A percentile compares a stretch with the other conserved stretches of the same genome.
phyloP scores from a whole-genome alignment of 352 stramenopile species.

The Aphanomyces euteiches region DNA sequence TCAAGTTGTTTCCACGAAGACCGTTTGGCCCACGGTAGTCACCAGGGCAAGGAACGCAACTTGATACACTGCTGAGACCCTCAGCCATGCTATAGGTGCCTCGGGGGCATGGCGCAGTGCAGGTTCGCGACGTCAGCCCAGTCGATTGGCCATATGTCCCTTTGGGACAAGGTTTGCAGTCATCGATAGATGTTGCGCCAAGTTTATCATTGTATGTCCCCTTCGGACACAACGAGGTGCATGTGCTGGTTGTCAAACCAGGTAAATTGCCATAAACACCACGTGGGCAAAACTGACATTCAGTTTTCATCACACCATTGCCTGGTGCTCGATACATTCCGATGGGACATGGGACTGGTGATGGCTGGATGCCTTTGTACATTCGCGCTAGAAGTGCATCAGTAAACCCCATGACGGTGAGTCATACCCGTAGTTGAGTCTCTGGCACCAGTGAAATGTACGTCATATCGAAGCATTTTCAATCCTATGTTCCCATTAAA shows the following conservation, averaged over 20 bases:
- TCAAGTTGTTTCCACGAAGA: slow-evolving; percentile 51
- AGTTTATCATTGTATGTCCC: slow-evolving; percentile 37
- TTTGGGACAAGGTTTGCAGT: slow-evolving; percentile 61
- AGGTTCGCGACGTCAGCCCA: slow-evolving; percentile 54
- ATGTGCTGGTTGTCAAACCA: slow-evolving; percentile 55
- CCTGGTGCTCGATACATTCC: slow-evolving; percentile 61
- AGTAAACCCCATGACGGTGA: too few species aligned
- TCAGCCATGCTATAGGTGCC: slow-evolving; percentile 65
- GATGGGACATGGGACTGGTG: slow-evolving; percentile 43
- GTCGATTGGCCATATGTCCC: slow-evolving; percentile 54
- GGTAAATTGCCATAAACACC: slow-evolving; percentile 69
- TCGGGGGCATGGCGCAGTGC: slow-evolving; percentile 56
- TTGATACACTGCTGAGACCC: slow-evolving; percentile 50
- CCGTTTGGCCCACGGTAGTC: slow-evolving; percentile 61
- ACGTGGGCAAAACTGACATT: slow-evolving; percentile 68
- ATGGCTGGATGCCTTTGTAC: slow-evolving; percentile 54
- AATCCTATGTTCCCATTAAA: too few species aligned
- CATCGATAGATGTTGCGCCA: slow-evolving; percentile 53
- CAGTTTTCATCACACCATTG: slow-evolving; percentile 43
- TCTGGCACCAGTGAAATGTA: too few species aligned
- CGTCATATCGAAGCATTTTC: too few species aligned
- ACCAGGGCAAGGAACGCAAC: slow-evolving; percentile 55
- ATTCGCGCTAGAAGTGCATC: slow-evolving; percentile 38
- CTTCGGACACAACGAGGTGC: slow-evolving; percentile 66
- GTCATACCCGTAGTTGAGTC: too few species aligned